phyloP scores from a whole-genome alignment of 2,329 filamentous ascomycete species.

The Alternaria novae-zelandiae region DNA sequence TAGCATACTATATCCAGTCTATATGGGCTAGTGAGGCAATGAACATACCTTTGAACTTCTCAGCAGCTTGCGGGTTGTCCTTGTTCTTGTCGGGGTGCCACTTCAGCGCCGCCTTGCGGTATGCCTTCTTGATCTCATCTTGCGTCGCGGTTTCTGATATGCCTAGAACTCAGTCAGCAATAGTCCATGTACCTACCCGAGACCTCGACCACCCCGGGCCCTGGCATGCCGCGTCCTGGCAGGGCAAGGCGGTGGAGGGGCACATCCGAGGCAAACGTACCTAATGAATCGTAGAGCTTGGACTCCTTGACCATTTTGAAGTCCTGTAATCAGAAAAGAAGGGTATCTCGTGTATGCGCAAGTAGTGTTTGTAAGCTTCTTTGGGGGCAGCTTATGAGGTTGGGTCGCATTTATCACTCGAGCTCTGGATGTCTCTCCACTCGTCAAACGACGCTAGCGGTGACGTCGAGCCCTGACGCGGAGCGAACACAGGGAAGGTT shows the following conservation, averaged over 20 bases:
- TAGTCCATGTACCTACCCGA: slow-evolving; percentile 10
- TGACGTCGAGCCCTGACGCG: slow-evolving; percentile 21
- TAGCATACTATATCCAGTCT: slow-evolving; percentile 10
- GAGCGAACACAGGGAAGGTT: slow-evolving; percentile 37
- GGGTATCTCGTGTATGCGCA: slow-evolving; percentile 20
- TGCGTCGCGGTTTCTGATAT: slow-evolving; percentile 81
- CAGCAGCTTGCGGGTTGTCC: slow-evolving; percentile 80
- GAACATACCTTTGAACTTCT: slow-evolving; percentile 84
- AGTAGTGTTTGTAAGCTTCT: slow-evolving; percentile 12
- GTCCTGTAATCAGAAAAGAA: slow-evolving; percentile 9
- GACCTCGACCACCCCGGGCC: slow-evolving; percentile 7
- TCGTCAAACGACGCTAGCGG: slow-evolving; percentile 30
- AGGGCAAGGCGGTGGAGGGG: slow-evolving; percentile 29
- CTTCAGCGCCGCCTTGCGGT: slow-evolving; percentile 87
- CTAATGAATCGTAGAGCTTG: slow-evolving; percentile 89
- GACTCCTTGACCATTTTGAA: slow-evolving; percentile 87
- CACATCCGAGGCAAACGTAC: slow-evolving; percentile 38
- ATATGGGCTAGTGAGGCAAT: neutral
- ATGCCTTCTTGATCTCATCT: slow-evolving; percentile 97
- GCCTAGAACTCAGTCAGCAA: slow-evolving; percentile 45
- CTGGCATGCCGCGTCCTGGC: neutral
- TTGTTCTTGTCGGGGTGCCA: slow-evolving; percentile 99
- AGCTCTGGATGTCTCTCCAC: slow-evolving; percentile 38
- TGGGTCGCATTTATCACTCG: slow-evolving; percentile 35
- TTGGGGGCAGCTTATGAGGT: slow-evolving; percentile 27